Base-by-base conservation (phyloP, 331 rosid species). In the Phaseolus coccineus region DNA sequence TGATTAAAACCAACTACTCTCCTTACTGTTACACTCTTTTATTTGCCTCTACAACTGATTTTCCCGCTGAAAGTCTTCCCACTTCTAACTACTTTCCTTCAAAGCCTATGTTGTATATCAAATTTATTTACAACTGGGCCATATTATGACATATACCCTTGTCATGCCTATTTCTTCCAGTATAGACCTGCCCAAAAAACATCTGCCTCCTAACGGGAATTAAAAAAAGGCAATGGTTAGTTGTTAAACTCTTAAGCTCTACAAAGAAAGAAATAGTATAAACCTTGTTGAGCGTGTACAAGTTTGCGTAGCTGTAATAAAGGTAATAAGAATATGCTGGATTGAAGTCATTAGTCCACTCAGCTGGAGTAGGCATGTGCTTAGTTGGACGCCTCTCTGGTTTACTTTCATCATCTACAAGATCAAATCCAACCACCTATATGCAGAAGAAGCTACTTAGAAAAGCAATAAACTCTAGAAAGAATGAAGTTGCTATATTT, bases 311-410 rank as follows among this genome's bases (percentile, higher is more conserved):
- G 85, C 92, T 84, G 78, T 90, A 92, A 83, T 90, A 88, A 27
- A 89, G 81, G 75, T 88, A 91, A 73, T 91, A 91, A 35, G 97
- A 88, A 81, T 76, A 92, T 27, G 97, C 94, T 40, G 93, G 97
- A 81, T 91, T 92, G 75, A 90, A 92, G 69, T 87, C 91, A 85
- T 92, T 90, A 8, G 91, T 90, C 97, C 93, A 90, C 81, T 92
- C 90, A 50, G 90, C 83, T 71, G 94, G 94, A 25, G 91, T 82
- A 68, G 91, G 97, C 94, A 92, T 90, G 85, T 92, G 97, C 87
- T 92, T 92, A 67, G 93, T 90, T 39, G 97, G 94, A 47, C 88
- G 90, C 80, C 94, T 88, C 87, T 92, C 97, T 61, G 91, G 97
- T 84, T 85, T 90, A 81, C 97, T 90, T 79, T 92, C 97, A 83